These are phyloP conservation scores for Vaccinium vitisidaea DNA, from an alignment of 148 eudicot genomes.

Conservation along the genomic window DNA sequence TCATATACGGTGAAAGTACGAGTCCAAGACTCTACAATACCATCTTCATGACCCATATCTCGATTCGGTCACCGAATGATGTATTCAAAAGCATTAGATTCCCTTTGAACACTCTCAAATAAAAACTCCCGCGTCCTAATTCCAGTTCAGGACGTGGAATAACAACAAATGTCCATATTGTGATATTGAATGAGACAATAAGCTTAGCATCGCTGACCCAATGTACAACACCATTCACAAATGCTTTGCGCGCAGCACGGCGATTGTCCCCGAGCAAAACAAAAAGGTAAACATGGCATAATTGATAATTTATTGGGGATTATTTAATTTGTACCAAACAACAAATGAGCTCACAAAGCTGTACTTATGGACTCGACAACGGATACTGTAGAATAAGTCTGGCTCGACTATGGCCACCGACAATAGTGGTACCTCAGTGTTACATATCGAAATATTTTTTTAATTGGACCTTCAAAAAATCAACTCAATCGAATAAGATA, in stretches of 20 bases:
- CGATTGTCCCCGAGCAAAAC: background rate
- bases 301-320: too few relatives aligned
- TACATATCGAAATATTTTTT: too few relatives aligned
- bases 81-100: background rate
- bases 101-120: background rate
- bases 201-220: background rate
- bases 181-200: background rate
- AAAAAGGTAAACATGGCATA: too few relatives aligned
- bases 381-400: too few relatives aligned
- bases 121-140: background rate
- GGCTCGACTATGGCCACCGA: too few relatives aligned
- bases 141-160: background rate
- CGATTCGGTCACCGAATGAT: background rate
- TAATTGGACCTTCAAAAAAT: too few relatives aligned
- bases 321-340: too few relatives aligned
- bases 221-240: constrained; percentile 10
- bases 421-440: too few relatives aligned
- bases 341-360: too few relatives aligned
- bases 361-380: too few relatives aligned
- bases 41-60: background rate
- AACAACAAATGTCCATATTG: background rate
- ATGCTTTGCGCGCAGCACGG: background rate
- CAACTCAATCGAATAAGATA: too few relatives aligned
- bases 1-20: background rate
- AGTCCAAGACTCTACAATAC: background rate